Base-by-base conservation (phyloP, 2,329 filamentous ascomycete species). In the Cytospora chrysosperma region DNA sequence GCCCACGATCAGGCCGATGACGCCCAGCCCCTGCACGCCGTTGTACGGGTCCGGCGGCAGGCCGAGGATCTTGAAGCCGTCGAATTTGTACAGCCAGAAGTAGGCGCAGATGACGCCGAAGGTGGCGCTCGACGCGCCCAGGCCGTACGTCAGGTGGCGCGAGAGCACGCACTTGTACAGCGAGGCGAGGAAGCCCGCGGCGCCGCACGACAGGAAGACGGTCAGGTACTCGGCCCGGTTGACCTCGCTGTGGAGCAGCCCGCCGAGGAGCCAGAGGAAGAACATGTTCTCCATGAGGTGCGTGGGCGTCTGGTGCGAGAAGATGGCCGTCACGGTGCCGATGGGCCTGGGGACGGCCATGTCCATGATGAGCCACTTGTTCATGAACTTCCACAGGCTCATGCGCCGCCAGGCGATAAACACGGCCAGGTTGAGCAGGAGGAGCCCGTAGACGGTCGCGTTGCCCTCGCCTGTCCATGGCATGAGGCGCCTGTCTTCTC, bases 191-290 rank as follows among this genome's bases (percentile, higher is more conserved):
- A 85, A 86, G 10, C 84, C 86, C 1, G 86, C 51, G 1, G 81
- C 78, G 59, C 88, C 89, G 8, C 82, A 81, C 9, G 81, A 77
- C 34, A 89, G 67, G 73, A 88, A 91, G 34, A 91, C 76, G n/a
- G 87, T 83, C 24, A 92, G 76, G 75, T 92, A 92, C 61, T 84
- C 81, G 17, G 83, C 88, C 13, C 89, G 82, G 13, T 88, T 89
- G 28, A 92, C 77, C 68, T 92, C 88, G 66, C 91, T 87, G 75
- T 91, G 88, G 37, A 92, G 78, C 1, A 82, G 79, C 12, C 83
- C 82, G 27, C 90, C 91, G 21, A 92, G 79, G 70, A 91, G 78
- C 78, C 82, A 88, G 5, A 94, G 78, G 49, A 83, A 77, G 10
- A 82, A 69, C 83, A 91, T 87, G 75, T 94, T 94, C 50, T 80